Percentiles rank a stretch among this genome's conserved stretches.
phyloP scores from a whole-genome alignment of 129 eudicot genomes.

The Ambrosia trifida region DNA sequence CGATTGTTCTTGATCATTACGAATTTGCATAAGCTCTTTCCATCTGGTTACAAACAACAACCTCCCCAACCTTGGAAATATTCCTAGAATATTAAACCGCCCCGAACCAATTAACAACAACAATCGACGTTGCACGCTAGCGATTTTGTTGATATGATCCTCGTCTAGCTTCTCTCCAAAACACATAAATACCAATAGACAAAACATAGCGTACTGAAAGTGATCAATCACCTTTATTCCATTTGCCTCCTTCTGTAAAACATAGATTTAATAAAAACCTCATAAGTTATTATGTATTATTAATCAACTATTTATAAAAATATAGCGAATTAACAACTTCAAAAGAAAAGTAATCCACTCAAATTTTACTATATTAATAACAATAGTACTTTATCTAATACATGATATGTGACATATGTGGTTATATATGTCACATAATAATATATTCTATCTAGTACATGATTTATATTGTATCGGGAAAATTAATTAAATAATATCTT shows the following conservation, averaged over 20 bases:
- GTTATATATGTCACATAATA: no score
- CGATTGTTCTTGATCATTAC: slow-evolving; percentile 29
- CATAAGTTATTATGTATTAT: no score
- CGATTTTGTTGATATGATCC: slow-evolving; percentile 40
- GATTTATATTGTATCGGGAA: no score
- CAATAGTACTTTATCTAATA: no score
- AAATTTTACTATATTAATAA: no score
- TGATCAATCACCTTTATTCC: slow-evolving; percentile 49
- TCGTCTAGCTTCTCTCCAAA: slow-evolving; percentile 67
- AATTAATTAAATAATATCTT: no score
- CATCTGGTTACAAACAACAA: slow-evolving; percentile 49
- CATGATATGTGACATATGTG: no score
- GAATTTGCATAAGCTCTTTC: slow-evolving; percentile 38
- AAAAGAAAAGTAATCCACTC: no score
- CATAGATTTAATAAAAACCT: no score
- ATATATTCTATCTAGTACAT: no score
- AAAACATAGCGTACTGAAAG: slow-evolving; percentile 53
- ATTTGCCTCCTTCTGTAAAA: background rate
- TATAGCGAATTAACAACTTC: no score
- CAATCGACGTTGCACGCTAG: slow-evolving; percentile 23
- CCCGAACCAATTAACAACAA: slow-evolving; percentile 22
- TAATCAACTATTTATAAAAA: no score
- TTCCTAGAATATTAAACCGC: slow-evolving; percentile 35
- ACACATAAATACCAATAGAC: slow-evolving; percentile 59
- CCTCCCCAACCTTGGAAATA: slow-evolving; percentile 47